Conservation (phyloP, 2,329 filamentous ascomycete species). For the Cladophialophora psammophila region DNA sequence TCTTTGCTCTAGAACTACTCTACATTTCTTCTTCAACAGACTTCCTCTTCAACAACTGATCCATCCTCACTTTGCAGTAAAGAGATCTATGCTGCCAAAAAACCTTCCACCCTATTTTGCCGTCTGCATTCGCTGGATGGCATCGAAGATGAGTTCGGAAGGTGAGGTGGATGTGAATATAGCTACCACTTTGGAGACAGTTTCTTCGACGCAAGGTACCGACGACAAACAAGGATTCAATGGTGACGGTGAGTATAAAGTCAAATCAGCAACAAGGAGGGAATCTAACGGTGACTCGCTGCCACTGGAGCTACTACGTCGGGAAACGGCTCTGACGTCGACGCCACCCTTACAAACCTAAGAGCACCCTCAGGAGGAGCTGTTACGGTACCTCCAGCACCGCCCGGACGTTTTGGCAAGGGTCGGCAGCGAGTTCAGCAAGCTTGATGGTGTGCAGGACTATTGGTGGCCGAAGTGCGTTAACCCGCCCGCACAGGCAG, state of each 20-base stretch:
- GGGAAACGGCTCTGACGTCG: neutral
- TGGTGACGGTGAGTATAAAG: neutral
- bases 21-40: neutral
- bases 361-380: neutral
- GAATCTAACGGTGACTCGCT: neutral
- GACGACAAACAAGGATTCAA: too few species aligned
- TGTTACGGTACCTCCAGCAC: neutral
- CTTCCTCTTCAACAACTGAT: neutral
- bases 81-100: neutral
- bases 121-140: neutral
- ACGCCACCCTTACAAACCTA: neutral
- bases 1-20: neutral
- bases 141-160: neutral
- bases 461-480: constrained; percentile 11
- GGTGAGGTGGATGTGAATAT: neutral
- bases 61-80: neutral
- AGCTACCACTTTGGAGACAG: too few species aligned
- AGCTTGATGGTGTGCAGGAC: neutral
- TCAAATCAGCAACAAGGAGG: too few species aligned
- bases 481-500: neutral
- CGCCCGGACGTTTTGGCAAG: neutral
- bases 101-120: neutral
- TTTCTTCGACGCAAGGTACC: too few species aligned
- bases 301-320: neutral
- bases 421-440: neutral